phyloP scores from a whole-genome alignment of 2,329 filamentous ascomycete species.

The Lachnellula hyalina region DNA sequence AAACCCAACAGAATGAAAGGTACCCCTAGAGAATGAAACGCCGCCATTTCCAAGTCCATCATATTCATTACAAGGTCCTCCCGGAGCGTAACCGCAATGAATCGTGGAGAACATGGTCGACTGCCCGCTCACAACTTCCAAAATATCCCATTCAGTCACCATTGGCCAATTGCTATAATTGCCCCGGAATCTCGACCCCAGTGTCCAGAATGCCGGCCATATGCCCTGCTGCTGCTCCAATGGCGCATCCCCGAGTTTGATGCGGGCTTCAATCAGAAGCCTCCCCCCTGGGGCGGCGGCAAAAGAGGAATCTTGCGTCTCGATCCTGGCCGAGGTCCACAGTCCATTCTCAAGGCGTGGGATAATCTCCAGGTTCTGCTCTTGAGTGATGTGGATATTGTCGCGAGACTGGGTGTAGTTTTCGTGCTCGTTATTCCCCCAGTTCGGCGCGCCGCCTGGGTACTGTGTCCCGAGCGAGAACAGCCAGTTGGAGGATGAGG shows the following conservation, averaged over 20 bases:
- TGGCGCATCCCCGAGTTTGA: constrained; percentile 33
- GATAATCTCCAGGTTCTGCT: constrained; percentile 36
- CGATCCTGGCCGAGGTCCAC: constrained; percentile 43
- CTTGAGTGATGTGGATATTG: constrained; percentile 38
- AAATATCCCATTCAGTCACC: constrained; percentile 41
- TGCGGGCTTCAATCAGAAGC: constrained; percentile 36
- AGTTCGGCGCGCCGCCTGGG: constrained; percentile 39
- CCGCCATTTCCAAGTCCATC: constrained; percentile 24
- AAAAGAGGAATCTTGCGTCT: constrained; percentile 35
- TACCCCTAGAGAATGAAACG: background rate
- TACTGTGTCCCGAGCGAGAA: constrained; percentile 42
- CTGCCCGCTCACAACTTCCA: constrained; percentile 40
- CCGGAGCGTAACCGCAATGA: constrained; percentile 38
- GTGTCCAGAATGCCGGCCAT: constrained; percentile 45
- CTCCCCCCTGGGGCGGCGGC: constrained; percentile 30
- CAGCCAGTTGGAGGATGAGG: constrained; percentile 39
- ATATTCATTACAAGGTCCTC: constrained; percentile 40
- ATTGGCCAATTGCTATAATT: constrained; percentile 39
- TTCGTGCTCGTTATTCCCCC: constrained; percentile 46
- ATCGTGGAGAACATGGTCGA: constrained; percentile 33
- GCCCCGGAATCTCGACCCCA: constrained; percentile 36
- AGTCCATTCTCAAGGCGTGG: constrained; percentile 21
- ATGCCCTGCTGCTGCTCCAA: constrained; percentile 34
- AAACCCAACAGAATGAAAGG: constrained; percentile 33
- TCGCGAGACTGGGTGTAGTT: constrained; percentile 37